Evolutionary conservation across 2,329 filamentous ascomycete genomes (phyloP), one percentile per base, ranked within the genome.

Genomic region (Onygena corvina): DNA sequence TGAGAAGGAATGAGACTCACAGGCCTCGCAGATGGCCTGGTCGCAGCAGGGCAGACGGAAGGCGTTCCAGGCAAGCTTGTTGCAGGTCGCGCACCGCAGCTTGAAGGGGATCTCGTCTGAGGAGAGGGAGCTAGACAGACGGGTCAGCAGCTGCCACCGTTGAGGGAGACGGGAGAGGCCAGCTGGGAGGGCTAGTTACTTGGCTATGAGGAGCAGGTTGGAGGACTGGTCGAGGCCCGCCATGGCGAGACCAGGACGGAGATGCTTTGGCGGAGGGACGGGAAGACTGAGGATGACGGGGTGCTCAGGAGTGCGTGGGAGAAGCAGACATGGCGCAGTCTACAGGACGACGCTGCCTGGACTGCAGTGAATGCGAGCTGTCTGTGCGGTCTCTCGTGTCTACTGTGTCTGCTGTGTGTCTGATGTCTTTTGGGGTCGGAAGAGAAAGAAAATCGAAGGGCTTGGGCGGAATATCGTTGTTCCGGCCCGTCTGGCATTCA

Each of bases 41-140:
- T 95, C 92, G 67, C 92, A 98, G 69, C 92, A 98, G 1, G 89
- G 86, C 23, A 95, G 74, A 55, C 89, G 85, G 65, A 87, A 94
- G 6, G 90, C 86, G 64, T 95, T 93, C 56, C 94, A 73, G 25
- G 88, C 89, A 51, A 96, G 75, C 66, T 86, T 88, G 70, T 84
- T 92, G 70, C 92, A 98, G 58, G 87, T 86, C 47, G 87, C 87
- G 73, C 92, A 98, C 68, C 89, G 84, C 55, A 98, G 77, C 74
- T 94, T 95, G 61, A 89, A 87, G n/a, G 92, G 92, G 51, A 95
- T 88, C 54, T 92, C 86, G 59, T 90, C 86, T 56, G 84, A 79
- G 16, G 79, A 72, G 52, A 94, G 75, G 46, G 84, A 83, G 65
- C 87, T 93, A 34, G 25, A 29, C 23, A 11, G 18, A 35, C 12